Evolutionary conservation across 2,329 filamentous ascomycete genomes (phyloP), one percentile per base, ranked within the genome.

Genomic region (Stagonosporopsis rhizophila): DNA sequence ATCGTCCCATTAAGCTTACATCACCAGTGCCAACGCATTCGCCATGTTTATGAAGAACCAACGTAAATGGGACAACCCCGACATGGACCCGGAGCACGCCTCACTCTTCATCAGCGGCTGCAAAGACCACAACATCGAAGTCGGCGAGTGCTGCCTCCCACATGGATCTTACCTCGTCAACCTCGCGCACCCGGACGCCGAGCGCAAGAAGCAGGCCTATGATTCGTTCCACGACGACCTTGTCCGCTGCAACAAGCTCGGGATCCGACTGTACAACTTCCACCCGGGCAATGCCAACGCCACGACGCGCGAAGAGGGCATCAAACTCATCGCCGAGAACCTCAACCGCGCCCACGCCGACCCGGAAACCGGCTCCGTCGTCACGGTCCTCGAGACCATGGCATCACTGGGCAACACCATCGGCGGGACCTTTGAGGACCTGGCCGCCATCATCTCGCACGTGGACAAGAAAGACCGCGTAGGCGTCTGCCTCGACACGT

Each of bases 121-220:
- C 71, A 81, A 85, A 46, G 79, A 87, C 45, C 87, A 94, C 73
- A 79, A 80, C 45, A 96, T 94, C 75, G 87, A 91, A 68, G 84
- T 87, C 6, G 82, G 81, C 53, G 85, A 86, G 91, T 77, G 85
- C 92, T 69, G 86, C 96, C 5, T 99, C 1, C 95, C 95, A 0
- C 95, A 99, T 73, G 95, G 95, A 30, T 96, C 91, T 1, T 99
- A 99, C 75, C 88, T 99, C 7, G 92, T 99, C 70, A 99, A 99
- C 72, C 86, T 99, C 6, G 95, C 95, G 0, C 92, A 96, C 70
- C 83, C 87, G 4, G 93, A 98, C 69, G 75, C 85, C 23, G 83
- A 83, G 35, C 96, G 96, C 74, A 91, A 92, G 2, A 83, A 87
- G 47, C 92, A 98, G 79, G 93, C 93, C 1, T 97, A 96, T 72